phyloP scores from a whole-genome alignment of 148 eudicot species.

The Cornus florida region DNA sequence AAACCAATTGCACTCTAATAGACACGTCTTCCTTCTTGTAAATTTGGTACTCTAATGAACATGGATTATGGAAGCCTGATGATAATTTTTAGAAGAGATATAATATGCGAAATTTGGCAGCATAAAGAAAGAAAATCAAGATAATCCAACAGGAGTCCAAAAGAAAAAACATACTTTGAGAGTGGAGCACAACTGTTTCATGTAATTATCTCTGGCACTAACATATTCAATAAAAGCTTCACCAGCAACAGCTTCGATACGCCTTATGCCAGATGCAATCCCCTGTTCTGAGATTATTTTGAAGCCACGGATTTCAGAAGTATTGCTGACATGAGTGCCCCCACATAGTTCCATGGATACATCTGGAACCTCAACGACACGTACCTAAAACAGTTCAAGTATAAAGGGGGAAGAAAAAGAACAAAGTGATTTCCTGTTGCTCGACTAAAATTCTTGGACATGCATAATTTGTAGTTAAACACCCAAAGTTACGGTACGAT shows the following conservation, averaged over 20 bases:
- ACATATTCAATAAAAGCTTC: conserved; percentile 91
- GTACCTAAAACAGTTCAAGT: conserved; percentile 52
- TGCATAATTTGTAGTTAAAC: background rate
- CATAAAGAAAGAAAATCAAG: background rate
- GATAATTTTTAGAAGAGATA: too few relatives aligned
- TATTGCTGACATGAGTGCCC: conserved; percentile 91
- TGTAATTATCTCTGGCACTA: conserved; percentile 67
- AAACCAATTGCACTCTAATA: too few relatives aligned
- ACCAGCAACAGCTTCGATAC: conserved; percentile 99
- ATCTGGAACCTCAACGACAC: conserved; percentile 97
- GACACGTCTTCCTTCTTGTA: too few relatives aligned
- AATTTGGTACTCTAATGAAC: too few relatives aligned
- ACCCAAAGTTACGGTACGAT: background rate
- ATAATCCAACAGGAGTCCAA: background rate
- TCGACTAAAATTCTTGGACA: background rate
- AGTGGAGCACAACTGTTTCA: conserved; percentile 90
- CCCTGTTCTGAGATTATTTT: conserved; percentile 94
- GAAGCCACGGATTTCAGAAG: conserved; percentile 95
- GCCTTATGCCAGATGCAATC: conserved; percentile 89
- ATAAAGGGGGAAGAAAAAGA: background rate
- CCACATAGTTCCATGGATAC: conserved; percentile 98
- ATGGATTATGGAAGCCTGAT: background rate
- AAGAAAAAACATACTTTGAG: conserved; percentile 64
- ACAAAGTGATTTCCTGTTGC: background rate
- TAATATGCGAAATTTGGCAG: conserved; percentile 2